Evolutionary conservation across 345 rosid species (phyloP), one percentile per base, ranked within the genome.

Genomic region (Combretum micranthum): DNA sequence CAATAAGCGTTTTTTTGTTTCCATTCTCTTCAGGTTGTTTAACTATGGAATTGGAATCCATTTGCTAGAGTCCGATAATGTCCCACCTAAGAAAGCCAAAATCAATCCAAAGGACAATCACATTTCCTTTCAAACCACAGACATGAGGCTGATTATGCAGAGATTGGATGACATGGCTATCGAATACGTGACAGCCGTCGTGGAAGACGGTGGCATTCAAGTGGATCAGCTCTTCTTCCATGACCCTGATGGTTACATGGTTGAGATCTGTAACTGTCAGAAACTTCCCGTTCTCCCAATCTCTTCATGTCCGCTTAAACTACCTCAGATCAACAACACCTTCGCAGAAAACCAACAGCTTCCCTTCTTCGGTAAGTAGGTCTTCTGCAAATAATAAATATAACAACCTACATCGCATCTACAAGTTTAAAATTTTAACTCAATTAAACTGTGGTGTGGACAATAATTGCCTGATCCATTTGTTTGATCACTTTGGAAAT

Each of bases 181-280:
- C 12, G 75, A 75, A 51, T 70, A 72, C 48, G 80, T 64, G 47
- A 78, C 83, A 1, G 80, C 80, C 0, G 68, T 72, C 4, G 78
- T 79, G 42, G 42, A 62, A 43, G 83, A 79, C 53, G 77, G 77
- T n/a, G 83, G 83, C 21, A 59, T 79, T 23, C 55, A 49, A 16
- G 83, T 79, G 39, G 78, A 79, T 37, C 83, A 79, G 60, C 65
- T 79, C 37, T 79, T 79, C 72, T 79, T 79, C 60, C 83, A 79
- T 18, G 80, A 79, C 22, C 83, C 78, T 0, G 80, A 79, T 47
- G 83, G 83, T 42, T 72, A 75, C 70, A 79, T 42, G 70, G 56
- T 66, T n/a, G 70, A 66, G 61, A 66, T 66, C 61, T 66, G 65
- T 60, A 66, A 66, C 61, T 79, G 80, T n/a, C 69, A 75, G 47